Evolutionary conservation across 192 early-diverging fungal species (phyloP).

Genomic region (Coemansia sp.): DNA sequence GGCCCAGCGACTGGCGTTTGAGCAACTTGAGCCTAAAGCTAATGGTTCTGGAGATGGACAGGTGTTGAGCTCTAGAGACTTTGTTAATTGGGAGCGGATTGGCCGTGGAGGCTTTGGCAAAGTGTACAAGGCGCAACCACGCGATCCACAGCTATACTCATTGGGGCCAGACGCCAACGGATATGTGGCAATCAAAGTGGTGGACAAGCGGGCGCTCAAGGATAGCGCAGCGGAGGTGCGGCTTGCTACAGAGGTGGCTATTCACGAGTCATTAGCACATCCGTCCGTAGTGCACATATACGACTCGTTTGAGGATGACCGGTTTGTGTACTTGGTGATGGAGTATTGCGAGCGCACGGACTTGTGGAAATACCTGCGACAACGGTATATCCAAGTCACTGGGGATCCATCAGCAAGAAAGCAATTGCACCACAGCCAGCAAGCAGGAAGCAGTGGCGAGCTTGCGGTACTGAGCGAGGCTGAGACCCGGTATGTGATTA

Average conservation of each 20-base stretch:
- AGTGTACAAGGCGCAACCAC: constrained; percentile 36
- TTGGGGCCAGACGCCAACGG: background rate
- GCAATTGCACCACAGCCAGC: background rate
- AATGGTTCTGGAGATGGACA: background rate
- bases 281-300: constrained; percentile 58
- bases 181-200: constrained; percentile 38
- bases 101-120: constrained; percentile 52
- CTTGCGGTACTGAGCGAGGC: constrained; percentile 56
- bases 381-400: constrained; percentile 10
- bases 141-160: constrained; percentile 6
- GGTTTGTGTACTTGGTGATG: constrained; percentile 73
- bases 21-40: background rate
- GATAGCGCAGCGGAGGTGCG: constrained; percentile 40
- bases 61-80: constrained; percentile 22
- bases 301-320: constrained; percentile 70
- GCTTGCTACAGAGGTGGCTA: constrained; percentile 64
- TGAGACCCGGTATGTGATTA: constrained; percentile 59
- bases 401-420: background rate
- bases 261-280: constrained; percentile 66
- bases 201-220: constrained; percentile 41
- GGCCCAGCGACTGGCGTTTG: background rate
- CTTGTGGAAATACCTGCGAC: constrained; percentile 45
- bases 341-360: constrained; percentile 61
- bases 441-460: background rate
- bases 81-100: constrained; percentile 39